Base-by-base conservation (phyloP, 2,329 filamentous ascomycete genomes). In the Neoascochyta sp. region DNA sequence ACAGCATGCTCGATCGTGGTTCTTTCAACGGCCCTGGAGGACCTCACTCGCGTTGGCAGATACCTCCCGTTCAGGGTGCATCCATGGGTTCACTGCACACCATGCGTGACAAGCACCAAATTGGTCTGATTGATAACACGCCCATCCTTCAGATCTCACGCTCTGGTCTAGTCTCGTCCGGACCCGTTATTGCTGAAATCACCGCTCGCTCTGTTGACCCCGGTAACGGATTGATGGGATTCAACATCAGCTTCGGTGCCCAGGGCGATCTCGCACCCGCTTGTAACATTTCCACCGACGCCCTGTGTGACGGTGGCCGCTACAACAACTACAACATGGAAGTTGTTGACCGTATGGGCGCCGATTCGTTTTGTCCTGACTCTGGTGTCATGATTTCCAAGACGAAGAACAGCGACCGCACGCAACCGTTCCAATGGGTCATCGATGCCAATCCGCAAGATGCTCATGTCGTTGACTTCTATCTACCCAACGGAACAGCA, bases 361-460 rank as follows among this genome's bases (percentile, higher is more conserved):
- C 71, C 5, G 73, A 75, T 46, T 69, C 65, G 3, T 75, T 75
- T 58, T 62, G 65, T 15, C 66, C 71, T 0, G 73, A 75, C 38
- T 62, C 65, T 0, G 73, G 72, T 5, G 73, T 75, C 25, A 65
- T 74, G 64, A 67, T 75, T 28, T 70, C 65, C 61, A 76, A 75
- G 59, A 70, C 69, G 13, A 74, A 71, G 52, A 62, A 71, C 34
- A 40, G 33, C 11, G 67, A 67, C 39, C 39, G 43, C 4, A 16
- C 29, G 3, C 50, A 62, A 39, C 72, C 73, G 0, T 75, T 75
- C 60, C 71, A 75, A 37, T 75, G 72, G 71, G 64, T 64, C 14
- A 70, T 75, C 21, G 72, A 75, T 38, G 73, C 72, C 2, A 73
- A 75, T 47, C 71, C 73, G 0, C 57, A 74, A 37, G 71, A 75